Evolutionary conservation across 257 asterid genomes (phyloP), one percentile per base, ranked within the genome.

Genomic region (Dorcoceras hygrometricum): DNA sequence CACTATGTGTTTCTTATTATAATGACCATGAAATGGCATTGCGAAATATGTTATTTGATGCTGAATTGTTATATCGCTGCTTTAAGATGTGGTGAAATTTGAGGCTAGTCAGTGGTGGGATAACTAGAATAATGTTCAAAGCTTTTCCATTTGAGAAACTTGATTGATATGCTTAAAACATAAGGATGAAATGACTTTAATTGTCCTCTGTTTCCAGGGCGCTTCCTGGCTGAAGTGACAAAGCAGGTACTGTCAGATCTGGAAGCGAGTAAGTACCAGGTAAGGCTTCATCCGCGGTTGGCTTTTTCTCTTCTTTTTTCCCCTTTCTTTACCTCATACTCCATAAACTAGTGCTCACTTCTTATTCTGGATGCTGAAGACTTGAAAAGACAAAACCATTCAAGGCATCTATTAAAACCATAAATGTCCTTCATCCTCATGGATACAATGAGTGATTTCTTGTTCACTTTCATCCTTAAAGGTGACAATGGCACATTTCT

Each of bases 211-310:
- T 62, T 69, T 66, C 68, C 88, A 91, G 97, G 97, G 68, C 95
- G 97, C 74, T 91, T 84, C 83, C 72, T 88, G 70, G 96, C 95
- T 69, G 97, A 91, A 74, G 84, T 91, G 73, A 88, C 95, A 23
- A 91, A 91, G 78, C 90, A 91, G 81, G 95, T 88, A 75, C 76
- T 88, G 54, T 82, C 72, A 62, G 97, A 91, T 79, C 88, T 91
- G 66, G 95, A 87, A 84, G 93, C 91, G 46, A 88, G 97, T 77
- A 91, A 88, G 89, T 91, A 86, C 81, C 96, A 90, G 89, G 97
- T 86, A 62, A 53, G 70, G 57, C 69, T 69, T 55, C 69, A 57
- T 60, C 11, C 9, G 20, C 26, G 0, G 43, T 29, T 67, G 62
- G 62, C 22, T 62, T 66, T 58, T 16, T 23, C 26, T 51, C 46